Evolutionary conservation across 805 yeast species (phyloP), one percentile per base, ranked within the genome.

Genomic region (Kuraishia molischiana): DNA sequence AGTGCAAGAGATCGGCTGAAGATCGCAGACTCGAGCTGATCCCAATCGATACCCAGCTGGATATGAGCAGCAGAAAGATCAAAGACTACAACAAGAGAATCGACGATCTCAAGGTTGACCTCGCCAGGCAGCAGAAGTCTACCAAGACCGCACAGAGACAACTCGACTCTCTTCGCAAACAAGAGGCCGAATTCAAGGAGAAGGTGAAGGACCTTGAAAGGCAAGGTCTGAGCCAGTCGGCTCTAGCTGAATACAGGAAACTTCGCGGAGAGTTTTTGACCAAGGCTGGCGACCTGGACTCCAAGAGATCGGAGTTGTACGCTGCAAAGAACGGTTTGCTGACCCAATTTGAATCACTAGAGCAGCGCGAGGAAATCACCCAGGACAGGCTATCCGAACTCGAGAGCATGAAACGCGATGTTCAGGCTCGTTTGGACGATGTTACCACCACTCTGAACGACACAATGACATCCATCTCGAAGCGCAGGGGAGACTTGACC

Each of bases 31-130:
- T 73, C 21, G 67, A 69, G 5, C 47, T 83, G 36, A 66, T 82
- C 21, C 94, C 95, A 1, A 52, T 80, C 4, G 69, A 67, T 24
- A 72, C 85, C 5, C 77, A 75, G 42, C 69, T 69, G 38, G 62
- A 63, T 9, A 64, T 79, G 8, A 47, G 72, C 1, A 46, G 52
- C 9, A 65, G 65, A 35, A 79, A 77, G 43, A 58, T 77, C 2
- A 48, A 50, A 5, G 67, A 67, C 28, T 62, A 67, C 34, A 66
- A 66, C 35, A 62, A 61, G 28, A 73, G 78, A 50, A 59, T 74
- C 4, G 61, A 56, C 20, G 74, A 75, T 32, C 53, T 85, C 17
- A 42, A 56, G 2, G 51, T 50, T 3, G 95, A 85, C 48, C 55
- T 70, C 13, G 59, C 60, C 4, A 64, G 73, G 35, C 89, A 84